Evolutionary conservation across 768 basidiomycete genomes (phyloP), one percentile per base, ranked within the genome.

Genomic region (Hypsizygus marmoreus): DNA sequence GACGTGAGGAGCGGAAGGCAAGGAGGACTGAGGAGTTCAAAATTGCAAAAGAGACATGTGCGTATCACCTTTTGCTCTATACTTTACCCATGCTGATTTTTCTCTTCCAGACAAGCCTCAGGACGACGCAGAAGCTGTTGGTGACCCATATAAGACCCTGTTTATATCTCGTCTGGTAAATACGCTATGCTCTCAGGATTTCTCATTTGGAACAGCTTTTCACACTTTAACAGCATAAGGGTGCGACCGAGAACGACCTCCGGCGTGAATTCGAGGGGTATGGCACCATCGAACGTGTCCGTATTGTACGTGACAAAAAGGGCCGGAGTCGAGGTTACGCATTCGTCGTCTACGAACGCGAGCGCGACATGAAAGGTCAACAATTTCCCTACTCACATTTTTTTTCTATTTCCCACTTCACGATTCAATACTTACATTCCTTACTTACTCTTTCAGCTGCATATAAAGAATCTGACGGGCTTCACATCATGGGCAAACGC

Each of bases 361-460:
- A 98, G 70, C 83, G 95, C 47, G 97, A 99, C 65, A 99, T 99
- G 97, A 98, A 98, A 81, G 95, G 95, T 95, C 65, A 35, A 46
- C 62, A 53, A 53, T 29, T 34, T 40, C 14, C 24, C 49, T 49
- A 37, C 43, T 40, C n/a, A n/a, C n/a, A 2, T 8, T 16, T 31
- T 7, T 32, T 0, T 3, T 12, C 39, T 16, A 9, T 4, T 4
- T 22, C 20, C 36, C 17, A 1, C 12, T 5, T 12, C 2, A 4
- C 6, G 29, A 46, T 28, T 35, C 45, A 42, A 47, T 47, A 43
- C 45, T 45, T 42, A 39, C 36, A 12, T 44, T 57, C 40, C 49
- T 39, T 20, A 35, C 40, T 60, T 35, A 43, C 54, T 45, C 45
- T 31, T 47, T 34, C 54, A 89, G 87, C 88, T 53, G 97, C 95